Evolutionary conservation across 257 asterid genomes (phyloP), one percentile per base, ranked within the genome.

Genomic region (Asclepias syriaca): DNA sequence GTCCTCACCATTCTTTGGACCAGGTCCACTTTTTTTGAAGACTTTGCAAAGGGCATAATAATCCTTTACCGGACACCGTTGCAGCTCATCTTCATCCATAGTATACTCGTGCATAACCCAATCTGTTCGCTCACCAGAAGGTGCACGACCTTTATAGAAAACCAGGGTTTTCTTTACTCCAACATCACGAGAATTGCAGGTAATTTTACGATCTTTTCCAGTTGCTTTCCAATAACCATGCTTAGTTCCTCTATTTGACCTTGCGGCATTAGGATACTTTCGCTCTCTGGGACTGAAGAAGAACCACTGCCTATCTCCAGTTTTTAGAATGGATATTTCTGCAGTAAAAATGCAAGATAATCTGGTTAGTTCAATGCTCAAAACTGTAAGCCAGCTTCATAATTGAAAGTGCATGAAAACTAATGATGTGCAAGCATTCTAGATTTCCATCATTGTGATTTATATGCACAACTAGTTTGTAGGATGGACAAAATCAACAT

Each of bases 31-130:
- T 81, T 95, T 95, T 84, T 92, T 95, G 83, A 22, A 95, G 9
- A 87, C 89, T 84, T 95, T 95, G 89, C 87, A 95, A 15, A 95
- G 79, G 10, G 93, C 98, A 77, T 83, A 95, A 72, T 90, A 92
- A 71, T 90, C 96, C 66, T 68, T 82, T 32, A 72, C 89, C 46
- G 65, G 58, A 75, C 94, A 92, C 73, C 92, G 83, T 75, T 82
- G 85, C 65, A 95, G 80, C 89, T 90, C 99, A 46, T 77, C 93
- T 72, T 90, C 98, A 59, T 88, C 92, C 87, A 95, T 73, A 50
- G 92, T 86, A 58, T 95, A 95, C 60, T 95, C 99, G 55, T 95
- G 98, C 99, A 92, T 95, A 61, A 95, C 99, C 99, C 99, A 95
- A 54, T 95, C 96, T 0, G 99, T 95, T 18, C 99, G 97, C 61